phyloP scores from a whole-genome alignment of 148 eudicot genomes.

The Camellia japonica region DNA sequence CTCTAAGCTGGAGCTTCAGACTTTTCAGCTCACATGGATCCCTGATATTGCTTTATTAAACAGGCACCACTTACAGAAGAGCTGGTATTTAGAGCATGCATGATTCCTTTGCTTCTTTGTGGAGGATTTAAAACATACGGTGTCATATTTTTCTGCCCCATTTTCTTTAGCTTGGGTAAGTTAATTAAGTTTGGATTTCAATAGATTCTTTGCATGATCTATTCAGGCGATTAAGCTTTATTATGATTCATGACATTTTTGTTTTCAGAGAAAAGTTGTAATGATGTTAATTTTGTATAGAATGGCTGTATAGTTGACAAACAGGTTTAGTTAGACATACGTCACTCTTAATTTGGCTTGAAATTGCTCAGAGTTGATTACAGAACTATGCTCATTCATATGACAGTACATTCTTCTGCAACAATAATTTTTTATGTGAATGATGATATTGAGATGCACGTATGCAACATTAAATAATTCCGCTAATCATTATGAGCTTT shows the following conservation, averaged over 20 bases:
- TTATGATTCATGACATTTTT: neutral
- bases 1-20: conserved; percentile 4
- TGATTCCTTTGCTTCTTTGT: conserved; percentile 92
- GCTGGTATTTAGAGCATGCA: conserved; percentile 95
- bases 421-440: neutral
- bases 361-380: neutral
- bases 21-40: neutral
- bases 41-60: conserved; percentile 23
- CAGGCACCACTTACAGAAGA: conserved; percentile 97
- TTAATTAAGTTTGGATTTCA: conserved; percentile 11
- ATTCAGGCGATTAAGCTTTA: neutral
- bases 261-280: neutral
- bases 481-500: neutral
- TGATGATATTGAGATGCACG: neutral
- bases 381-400: neutral
- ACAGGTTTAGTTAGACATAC: neutral
- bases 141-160: conserved; percentile 66
- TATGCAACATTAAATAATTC: neutral
- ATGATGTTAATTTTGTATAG: too few species aligned
- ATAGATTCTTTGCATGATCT: neutral
- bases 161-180: conserved; percentile 96
- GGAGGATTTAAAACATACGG: conserved; percentile 73
- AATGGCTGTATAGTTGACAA: neutral
- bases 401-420: neutral
- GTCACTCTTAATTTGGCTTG: neutral